Evolutionary conservation across 129 eudicot species (phyloP).

Genomic region (Sambucus nigra): DNA sequence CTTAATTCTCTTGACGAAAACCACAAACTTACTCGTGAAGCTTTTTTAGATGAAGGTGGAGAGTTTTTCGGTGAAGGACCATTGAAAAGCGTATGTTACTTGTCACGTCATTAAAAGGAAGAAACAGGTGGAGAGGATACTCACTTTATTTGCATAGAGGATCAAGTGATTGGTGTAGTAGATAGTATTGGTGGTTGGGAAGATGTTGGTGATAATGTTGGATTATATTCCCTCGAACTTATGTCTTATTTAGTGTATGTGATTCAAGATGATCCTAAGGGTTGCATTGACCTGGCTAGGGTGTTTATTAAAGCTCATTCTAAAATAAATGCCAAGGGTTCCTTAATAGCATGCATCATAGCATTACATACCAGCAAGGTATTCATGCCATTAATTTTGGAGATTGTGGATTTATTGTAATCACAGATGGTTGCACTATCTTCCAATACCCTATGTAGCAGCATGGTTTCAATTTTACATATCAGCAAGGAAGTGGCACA

Average conservation of each 20-base stretch:
- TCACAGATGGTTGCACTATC: slow-evolving; percentile 62
- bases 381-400: slow-evolving; percentile 90
- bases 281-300: slow-evolving; percentile 51
- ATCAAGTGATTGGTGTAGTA: slow-evolving; percentile 83
- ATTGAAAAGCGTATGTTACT: slow-evolving; percentile 65
- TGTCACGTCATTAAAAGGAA: slow-evolving; percentile 82
- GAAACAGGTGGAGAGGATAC: slow-evolving; percentile 93
- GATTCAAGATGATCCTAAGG: slow-evolving; percentile 43
- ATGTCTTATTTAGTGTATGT: slow-evolving; percentile 73
- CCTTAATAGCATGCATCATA: slow-evolving; percentile 86
- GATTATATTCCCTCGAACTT: slow-evolving; percentile 71
- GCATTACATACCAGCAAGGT: slow-evolving; percentile 43
- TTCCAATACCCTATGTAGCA: slow-evolving; percentile 82
- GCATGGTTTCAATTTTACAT: slow-evolving; percentile 83
- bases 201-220: slow-evolving; percentile 78
- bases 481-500: slow-evolving; percentile 50
- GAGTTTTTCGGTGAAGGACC: no score
- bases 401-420: slow-evolving; percentile 80
- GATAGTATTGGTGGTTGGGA: slow-evolving; percentile 99
- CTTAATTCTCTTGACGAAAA: no score
- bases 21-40: no score
- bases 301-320: slow-evolving; percentile 75
- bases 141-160: slow-evolving; percentile 74
- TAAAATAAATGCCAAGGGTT: slow-evolving; percentile 55
- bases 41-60: no score